Evolutionary conservation across 768 basidiomycete genomes (phyloP).

Genomic region (Hypholoma fasciculare): DNA sequence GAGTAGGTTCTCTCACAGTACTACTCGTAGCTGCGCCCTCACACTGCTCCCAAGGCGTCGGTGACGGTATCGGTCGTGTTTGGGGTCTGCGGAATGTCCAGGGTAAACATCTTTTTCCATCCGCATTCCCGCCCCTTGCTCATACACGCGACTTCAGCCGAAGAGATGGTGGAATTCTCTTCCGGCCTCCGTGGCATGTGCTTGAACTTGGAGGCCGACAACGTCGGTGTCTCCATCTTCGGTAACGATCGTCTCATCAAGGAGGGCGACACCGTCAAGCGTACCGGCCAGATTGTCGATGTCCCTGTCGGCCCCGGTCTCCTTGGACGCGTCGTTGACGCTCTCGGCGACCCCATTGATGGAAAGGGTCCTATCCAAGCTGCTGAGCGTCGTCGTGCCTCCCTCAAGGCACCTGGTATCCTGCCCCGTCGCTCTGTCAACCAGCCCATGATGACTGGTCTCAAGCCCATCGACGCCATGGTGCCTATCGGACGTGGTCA

Average conservation of each 20-base stretch:
- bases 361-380: conserved; percentile 98
- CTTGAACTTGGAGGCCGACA: conserved; percentile 99
- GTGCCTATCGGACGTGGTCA: conserved; percentile 99
- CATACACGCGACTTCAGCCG: conserved; percentile 53
- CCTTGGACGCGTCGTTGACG: conserved; percentile 98
- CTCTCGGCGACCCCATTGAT: conserved; percentile 99
- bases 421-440: conserved; percentile 98
- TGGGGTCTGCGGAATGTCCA: conserved; percentile 99
- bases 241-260: conserved; percentile 97
- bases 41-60: conserved; percentile 67
- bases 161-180: conserved; percentile 99
- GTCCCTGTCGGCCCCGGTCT: conserved; percentile 97
- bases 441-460: conserved; percentile 99
- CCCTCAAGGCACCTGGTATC: conserved; percentile 98
- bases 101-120: conserved; percentile 48
- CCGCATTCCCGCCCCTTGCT: conserved; percentile 14
- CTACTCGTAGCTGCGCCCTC: conserved; percentile 11
- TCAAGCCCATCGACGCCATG: conserved; percentile 99
- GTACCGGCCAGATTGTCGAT: conserved; percentile 99
- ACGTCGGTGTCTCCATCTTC: conserved; percentile 99
- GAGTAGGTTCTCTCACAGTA: conserved; percentile 57
- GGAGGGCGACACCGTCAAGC: conserved; percentile 99
- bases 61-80: conserved; percentile 99
- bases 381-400: conserved; percentile 93
- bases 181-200: conserved; percentile 99